Evolutionary conservation across 2,329 filamentous ascomycete species (phyloP), one percentile per base, ranked within the genome.

Genomic region (Raffaelea albimanens): DNA sequence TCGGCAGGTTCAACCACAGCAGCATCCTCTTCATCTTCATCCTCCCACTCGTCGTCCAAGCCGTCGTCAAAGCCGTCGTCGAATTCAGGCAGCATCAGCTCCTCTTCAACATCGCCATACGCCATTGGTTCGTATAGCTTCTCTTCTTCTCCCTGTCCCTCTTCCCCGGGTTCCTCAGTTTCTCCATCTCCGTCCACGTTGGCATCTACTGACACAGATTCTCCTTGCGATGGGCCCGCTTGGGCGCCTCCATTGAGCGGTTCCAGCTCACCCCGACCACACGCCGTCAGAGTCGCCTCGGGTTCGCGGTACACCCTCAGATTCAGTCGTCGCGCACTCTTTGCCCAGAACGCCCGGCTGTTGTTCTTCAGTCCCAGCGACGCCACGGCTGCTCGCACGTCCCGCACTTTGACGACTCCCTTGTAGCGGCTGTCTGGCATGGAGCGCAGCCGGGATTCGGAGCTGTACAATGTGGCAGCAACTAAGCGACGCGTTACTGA

Each of bases 401-500:
- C 76, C 25, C 66, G 63, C 4, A 61, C 63, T 3, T 78, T 66
- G 5, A 65, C 52, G 4, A 55, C 51, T 3, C 56, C 56, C 2
- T 61, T 56, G 1, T 54, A 49, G 3, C 60, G 18, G 55, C 48
- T 7, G 51, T 49, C 9, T 54, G 49, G 87, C 76, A 56, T 83
- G 85, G 0, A 93, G 66, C 0, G 79, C 70, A 0, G 84, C 78
- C 42, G 85, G 78, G 2, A 40, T 42, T 45, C 7, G 14, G 42
- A 34, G 36, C 44, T 77, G 56, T 83, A 85, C 0, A 93, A 65
- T 0, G 78, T 69, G 1, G 83, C 78, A 43, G 33, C 40, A 16
- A 94, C 69, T 2, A 95, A 65, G 13, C 85, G 75, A 49, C 77
- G 78, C 0, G 85, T 90, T 16, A 93, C 55, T 46, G 76, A 85